Base-by-base conservation (phyloP, 768 basidiomycete genomes). In the Rhodosporidiobolus sp. region DNA sequence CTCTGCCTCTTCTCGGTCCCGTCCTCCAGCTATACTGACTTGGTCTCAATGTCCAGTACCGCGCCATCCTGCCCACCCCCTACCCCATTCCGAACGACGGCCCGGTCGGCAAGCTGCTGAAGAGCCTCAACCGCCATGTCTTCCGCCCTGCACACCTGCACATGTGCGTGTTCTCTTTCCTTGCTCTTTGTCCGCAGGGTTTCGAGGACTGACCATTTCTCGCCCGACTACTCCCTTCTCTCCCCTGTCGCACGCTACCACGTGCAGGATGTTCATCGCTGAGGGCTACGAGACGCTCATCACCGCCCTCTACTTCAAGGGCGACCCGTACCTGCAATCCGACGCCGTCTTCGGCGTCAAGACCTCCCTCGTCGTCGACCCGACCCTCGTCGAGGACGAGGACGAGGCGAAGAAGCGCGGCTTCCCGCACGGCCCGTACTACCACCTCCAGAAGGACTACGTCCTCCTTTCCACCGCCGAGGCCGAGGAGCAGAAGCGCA, bases 311-410 rank as follows among this genome's bases (percentile, higher is more conserved):
- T 94, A 90, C 79, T 87, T 88, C 22, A 86, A 88, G 66, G 88
- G 86, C 9, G 89, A 91, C 75, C 79, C 83, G 5, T 92, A 86
- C 77, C 70, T 92, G 32, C 81, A 67, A 50, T 69, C 65, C 1
- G 91, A 93, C 77, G 84, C 86, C 19, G 90, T 92, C 6, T 92
- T 93, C 80, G 91, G 92, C 14, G 91, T 90, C 30, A 90, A 90
- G 80, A 85, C 85, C 59, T 90, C 89, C 12, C 83, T 94, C 43
- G 85, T 91, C 28, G 86, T 91, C 88, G 84, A 84, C 53, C 81
- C 87, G 35, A 82, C 85, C 55, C 81, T 85, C n/a, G 80, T 91
- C 48, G n/a, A 80, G 84, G 86, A 90, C 67, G 82, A 88, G 70
- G 85, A 87, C 14, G 83, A 85, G 66, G 83, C 85, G 72, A 86